A percentile compares a stretch with the other conserved stretches of the same genome.
phyloP scores from a whole-genome alignment of 2,329 filamentous ascomycete species.

The Emergomyces pasteurianus region DNA sequence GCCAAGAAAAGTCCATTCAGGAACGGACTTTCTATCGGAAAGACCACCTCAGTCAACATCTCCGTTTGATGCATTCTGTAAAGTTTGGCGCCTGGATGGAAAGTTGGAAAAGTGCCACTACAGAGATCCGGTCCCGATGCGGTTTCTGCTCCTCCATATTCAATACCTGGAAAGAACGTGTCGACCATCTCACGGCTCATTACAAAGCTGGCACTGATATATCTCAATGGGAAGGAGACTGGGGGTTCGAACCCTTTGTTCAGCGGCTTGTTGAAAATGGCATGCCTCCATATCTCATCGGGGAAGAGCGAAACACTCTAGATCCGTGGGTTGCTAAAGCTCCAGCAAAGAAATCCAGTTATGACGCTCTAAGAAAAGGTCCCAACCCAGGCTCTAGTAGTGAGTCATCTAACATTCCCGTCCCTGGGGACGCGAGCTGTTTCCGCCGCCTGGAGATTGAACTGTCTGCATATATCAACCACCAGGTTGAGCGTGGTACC shows the following conservation, averaged over 20 bases:
- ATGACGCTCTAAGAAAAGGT: no score
- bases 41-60: constrained; percentile 50
- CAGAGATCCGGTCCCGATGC: constrained; percentile 40
- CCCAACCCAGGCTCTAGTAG: background rate
- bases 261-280: constrained; percentile 25
- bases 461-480: constrained; percentile 28
- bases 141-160: constrained; percentile 32
- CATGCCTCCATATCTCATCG: constrained; percentile 27
- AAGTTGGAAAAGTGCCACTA: constrained; percentile 45
- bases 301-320: constrained; percentile 20
- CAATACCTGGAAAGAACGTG: constrained; percentile 33
- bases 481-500: constrained; percentile 21
- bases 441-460: constrained; percentile 30
- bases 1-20: constrained; percentile 48
- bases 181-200: constrained; percentile 30
- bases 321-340: constrained; percentile 20
- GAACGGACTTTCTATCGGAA: constrained; percentile 52
- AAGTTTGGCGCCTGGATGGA: constrained; percentile 46
- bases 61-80: constrained; percentile 48
- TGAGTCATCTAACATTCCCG: constrained; percentile 12
- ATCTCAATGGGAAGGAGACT: constrained; percentile 30
- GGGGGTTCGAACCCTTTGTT: constrained; percentile 29
- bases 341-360: background rate
- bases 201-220: constrained; percentile 28
- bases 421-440: constrained; percentile 29